phyloP scores from a whole-genome alignment of 345 rosid genomes.

The Lepidium africanum region DNA sequence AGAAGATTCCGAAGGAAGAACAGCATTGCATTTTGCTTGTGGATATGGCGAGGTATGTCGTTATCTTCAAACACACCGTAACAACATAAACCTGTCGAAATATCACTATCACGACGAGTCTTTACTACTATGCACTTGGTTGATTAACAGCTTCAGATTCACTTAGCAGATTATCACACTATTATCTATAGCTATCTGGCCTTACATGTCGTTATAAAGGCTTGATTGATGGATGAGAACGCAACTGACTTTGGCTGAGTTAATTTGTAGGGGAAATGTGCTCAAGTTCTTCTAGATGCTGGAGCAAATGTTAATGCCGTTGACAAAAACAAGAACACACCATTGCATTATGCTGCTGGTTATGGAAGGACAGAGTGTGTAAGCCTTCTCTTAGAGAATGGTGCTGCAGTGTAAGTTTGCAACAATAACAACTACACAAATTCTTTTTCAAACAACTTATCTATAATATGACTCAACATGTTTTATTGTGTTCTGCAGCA shows the following conservation, averaged over 20 bases:
- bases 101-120: not conserved
- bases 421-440: not conserved
- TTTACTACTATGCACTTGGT: not conserved
- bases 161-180: not conserved
- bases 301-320: constrained; percentile 81
- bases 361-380: constrained; percentile 96
- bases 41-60: constrained; percentile 89
- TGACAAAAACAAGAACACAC: constrained; percentile 90
- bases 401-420: constrained; percentile 93
- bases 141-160: not conserved
- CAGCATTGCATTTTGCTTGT: constrained; percentile 96
- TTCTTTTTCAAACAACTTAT: not conserved
- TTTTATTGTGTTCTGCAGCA: constrained; percentile 35
- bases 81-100: not conserved
- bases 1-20: constrained; percentile 93
- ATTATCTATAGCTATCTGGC: not conserved
- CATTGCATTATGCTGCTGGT: constrained; percentile 95
- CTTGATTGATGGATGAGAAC: not conserved
- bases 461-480: not conserved
- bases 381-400: constrained; percentile 70
- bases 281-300: constrained; percentile 77
- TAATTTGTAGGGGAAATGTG: constrained; percentile 55
- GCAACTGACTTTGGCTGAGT: not conserved
- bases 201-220: not conserved
- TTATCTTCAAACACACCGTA: not conserved